phyloP scores from a whole-genome alignment of 192 early-diverging fungal genomes.

The Coemansia sp. region DNA sequence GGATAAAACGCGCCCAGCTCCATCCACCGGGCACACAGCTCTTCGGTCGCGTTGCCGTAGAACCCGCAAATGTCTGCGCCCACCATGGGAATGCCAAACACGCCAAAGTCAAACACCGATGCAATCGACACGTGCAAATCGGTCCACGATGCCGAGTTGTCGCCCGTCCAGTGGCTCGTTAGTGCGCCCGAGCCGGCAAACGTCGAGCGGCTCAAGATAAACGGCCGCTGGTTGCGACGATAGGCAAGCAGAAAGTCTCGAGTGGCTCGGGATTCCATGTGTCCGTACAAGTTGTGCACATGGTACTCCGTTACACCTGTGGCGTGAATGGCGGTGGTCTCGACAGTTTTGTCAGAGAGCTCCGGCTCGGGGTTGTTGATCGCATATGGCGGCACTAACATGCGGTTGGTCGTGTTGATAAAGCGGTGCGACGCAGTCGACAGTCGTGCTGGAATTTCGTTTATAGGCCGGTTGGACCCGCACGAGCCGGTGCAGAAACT shows the following conservation, averaged over 20 bases:
- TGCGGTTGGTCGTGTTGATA: constrained; percentile 36
- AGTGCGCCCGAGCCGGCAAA: constrained; percentile 63
- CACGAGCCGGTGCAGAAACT: constrained; percentile 67
- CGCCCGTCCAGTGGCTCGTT: constrained; percentile 54
- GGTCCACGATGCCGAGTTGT: constrained; percentile 62
- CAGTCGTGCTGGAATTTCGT: constrained; percentile 14
- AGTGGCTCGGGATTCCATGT: constrained; percentile 60
- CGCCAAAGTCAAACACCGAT: constrained; percentile 63
- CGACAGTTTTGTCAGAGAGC: constrained; percentile 53
- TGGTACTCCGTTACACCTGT: constrained; percentile 56
- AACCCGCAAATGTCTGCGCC: constrained; percentile 77
- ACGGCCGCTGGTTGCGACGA: constrained; percentile 55
- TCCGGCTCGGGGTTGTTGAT: constrained; percentile 56
- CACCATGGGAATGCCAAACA: constrained; percentile 70
- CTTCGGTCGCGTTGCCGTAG: constrained; percentile 57
- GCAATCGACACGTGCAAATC: constrained; percentile 63
- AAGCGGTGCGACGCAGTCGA: constrained; percentile 18
- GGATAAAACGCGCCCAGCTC: constrained; percentile 66
- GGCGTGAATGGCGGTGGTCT: constrained; percentile 54
- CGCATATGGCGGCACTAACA: constrained; percentile 53
- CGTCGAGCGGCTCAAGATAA: constrained; percentile 63
- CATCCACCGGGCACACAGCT: constrained; percentile 67
- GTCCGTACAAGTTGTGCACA: constrained; percentile 64
- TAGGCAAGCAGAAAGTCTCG: constrained; percentile 41
- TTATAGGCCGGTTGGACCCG: constrained; percentile 28